Conservation (phyloP, 805 yeast genomes). For the Myxozyma lipomycoides region DNA sequence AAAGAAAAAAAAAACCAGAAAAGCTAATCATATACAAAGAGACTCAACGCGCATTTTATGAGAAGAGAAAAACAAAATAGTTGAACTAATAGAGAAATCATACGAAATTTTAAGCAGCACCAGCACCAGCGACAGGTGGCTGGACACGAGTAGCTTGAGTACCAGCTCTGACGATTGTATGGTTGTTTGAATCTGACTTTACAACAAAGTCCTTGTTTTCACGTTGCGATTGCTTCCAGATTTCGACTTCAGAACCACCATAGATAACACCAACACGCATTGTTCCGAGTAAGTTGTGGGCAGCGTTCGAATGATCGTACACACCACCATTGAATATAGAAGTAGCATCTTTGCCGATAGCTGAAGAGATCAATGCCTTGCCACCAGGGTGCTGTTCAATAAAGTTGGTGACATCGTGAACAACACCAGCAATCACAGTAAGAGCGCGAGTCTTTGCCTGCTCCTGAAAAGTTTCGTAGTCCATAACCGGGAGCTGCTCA, state of each 20-base stretch:
- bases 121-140: conserved; percentile 51
- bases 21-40: too few species aligned
- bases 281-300: conserved; percentile 82
- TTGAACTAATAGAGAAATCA: too few species aligned
- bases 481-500: conserved; percentile 71
- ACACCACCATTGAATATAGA: conserved; percentile 94
- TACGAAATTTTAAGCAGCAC: conserved; percentile 63
- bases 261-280: conserved; percentile 88
- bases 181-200: conserved; percentile 52
- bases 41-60: too few species aligned
- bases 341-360: conserved; percentile 91
- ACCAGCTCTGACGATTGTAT: conserved; percentile 56
- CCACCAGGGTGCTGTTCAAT: conserved; percentile 96
- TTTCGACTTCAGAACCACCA: conserved; percentile 74
- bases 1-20: too few species aligned
- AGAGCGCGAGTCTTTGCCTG: conserved; percentile 55
- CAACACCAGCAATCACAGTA: conserved; percentile 83
- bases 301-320: conserved; percentile 89
- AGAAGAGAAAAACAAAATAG: too few species aligned
- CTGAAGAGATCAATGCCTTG: conserved; percentile 64
- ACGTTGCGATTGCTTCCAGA: conserved; percentile 58
- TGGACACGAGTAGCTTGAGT: conserved; percentile 51
- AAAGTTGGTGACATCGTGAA: conserved; percentile 89
- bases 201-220: conserved; percentile 63
- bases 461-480: conserved; percentile 51